Percentiles rank a stretch among this genome's conserved stretches.
Conservation (phyloP, 306 rosid genomes). For the Vigna hirtella region DNA sequence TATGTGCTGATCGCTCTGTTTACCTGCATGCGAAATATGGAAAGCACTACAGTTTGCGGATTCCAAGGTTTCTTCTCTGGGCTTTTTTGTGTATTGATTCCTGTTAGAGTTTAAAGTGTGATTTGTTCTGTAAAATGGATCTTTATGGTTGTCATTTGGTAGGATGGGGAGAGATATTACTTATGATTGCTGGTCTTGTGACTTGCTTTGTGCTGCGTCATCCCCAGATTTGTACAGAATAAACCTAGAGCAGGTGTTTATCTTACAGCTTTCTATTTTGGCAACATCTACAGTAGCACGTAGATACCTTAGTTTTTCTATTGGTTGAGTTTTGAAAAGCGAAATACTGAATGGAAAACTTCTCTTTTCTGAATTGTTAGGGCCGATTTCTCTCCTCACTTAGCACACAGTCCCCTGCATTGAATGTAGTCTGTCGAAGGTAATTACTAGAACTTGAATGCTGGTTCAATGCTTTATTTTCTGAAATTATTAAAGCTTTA, state of each 20-base stretch:
- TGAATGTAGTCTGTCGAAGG: conserved; percentile 95
- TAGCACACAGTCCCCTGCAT: conserved; percentile 79
- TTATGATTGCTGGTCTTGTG: conserved; percentile 93
- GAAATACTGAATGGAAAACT: conserved; percentile 1
- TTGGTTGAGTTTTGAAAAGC: conserved; percentile 21
- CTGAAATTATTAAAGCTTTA: conserved; percentile 37
- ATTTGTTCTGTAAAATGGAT: conserved; percentile 3
- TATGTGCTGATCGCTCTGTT: conserved; percentile 91
- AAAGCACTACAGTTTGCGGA: conserved; percentile 83
- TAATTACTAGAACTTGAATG: conserved; percentile 45
- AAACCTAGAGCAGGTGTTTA: conserved; percentile 83
- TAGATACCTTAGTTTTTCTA: conserved; percentile 13
- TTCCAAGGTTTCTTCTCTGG: conserved; percentile 75
- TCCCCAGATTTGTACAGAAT: conserved; percentile 92
- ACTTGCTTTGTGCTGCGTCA: conserved; percentile 97
- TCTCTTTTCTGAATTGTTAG: conserved; percentile 53
- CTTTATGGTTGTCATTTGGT: conserved; percentile 45
- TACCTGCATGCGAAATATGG: conserved; percentile 91
- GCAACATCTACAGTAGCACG: neutral
- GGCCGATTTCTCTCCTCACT: conserved; percentile 90
- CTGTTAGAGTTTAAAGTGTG: conserved; percentile 28
- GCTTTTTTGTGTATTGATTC: conserved; percentile 33
- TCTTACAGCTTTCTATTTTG: conserved; percentile 28
- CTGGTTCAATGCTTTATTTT: conserved; percentile 41
- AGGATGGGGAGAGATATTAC: conserved; percentile 93